Evolutionary conservation across 2,329 filamentous ascomycete genomes (phyloP), one percentile per base, ranked within the genome.

Genomic region (Cadophora sp.): DNA sequence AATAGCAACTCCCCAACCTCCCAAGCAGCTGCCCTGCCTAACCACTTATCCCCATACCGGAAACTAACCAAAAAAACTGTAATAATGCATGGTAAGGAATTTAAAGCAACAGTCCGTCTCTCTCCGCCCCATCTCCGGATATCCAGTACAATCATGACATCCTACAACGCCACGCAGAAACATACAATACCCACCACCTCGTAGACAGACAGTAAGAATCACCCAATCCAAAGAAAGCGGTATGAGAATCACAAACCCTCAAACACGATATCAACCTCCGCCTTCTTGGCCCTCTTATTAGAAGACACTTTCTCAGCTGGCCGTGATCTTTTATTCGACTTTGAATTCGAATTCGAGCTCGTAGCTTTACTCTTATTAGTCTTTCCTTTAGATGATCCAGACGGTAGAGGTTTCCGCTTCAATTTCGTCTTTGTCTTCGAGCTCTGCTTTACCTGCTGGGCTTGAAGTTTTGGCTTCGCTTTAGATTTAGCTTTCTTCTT

Each of bases 71-170:
- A n/a, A n/a, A n/a, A 18, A 33, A 16, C 50, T 24, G n/a, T 53
- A 33, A 53, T 53, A 53, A 53, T 53, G 50, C 50, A 53, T 30
- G 18, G 24, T 18, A 51, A 51, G 48, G 11, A 53, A 53, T 14
- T 14, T 13, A 27, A 51, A 30, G 20, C n/a, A 48, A 22, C 22
- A n/a, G 16, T 48, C 45, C 36, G 5, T 9, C 36, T 39, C 11
- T 39, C 36, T 39, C 36, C 30, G 5, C 41, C 20, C 58, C 41
- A 20, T 36, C n/a, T 60, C 41, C 22, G n/a, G 41, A 20, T 36
- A 30, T 60, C 41, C 22, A 27, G 58, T 59, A 59, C 36, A 59
- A 33, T 33, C 50, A 53, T 53, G 27, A 30, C 50, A 27, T 53
- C 27, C 6, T 30, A 30, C 27, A 53, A 27, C 50, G 27, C 27